Evolutionary conservation across 768 basidiomycete species (phyloP), one percentile per base, ranked within the genome.

Genomic region (Mycena haematopus): DNA sequence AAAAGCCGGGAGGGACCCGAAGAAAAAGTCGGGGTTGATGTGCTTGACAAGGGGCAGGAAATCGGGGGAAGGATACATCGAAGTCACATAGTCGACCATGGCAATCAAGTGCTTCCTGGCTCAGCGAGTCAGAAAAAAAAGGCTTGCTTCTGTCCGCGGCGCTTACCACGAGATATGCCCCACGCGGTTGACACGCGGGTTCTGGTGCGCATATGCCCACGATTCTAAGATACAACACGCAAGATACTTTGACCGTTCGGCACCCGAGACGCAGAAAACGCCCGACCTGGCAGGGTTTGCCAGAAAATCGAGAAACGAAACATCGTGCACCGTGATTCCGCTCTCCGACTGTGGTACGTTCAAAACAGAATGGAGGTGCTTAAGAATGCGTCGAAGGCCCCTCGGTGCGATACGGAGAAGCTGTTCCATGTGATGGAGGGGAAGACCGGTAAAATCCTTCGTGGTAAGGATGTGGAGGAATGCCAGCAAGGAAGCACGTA

Each of bases 1-100:
- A 40, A 67, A 67, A 24, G 42, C 40, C 19, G 21, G 15, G 22
- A 67, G 58, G 1, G 65, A 46, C 11, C 58, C 61, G 29, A 67
- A 67, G 62, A 67, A 67, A 42, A 59, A 67, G 38, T 67, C 65
- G 13, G 65, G 65, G 25, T 67, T 67, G 50, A 63, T 60, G 35
- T 31, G 19, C 38, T 25, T 22, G 14, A 63, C 29, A 1, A 56
- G 40, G 3, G 49, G 57, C 3, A 63, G 42, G 11, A 67, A 51
- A 44, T 60, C 58, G 8, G 45, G 0, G 15, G 58, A 56, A 6
- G 58, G 57, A 47, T 46, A 29, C 15, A 53, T n/a, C 6, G 65
- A 67, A n/a, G 62, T 67, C 17, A 63, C 25, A 14, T 56, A 67
- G 31, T 67, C 65, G 2, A 67, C 65, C 58, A 67, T 63, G 22